Percentiles rank a stretch among this genome's conserved stretches.
These are phyloP conservation scores for Cystobasidiaceae sp. DNA, from an alignment of 1,284 basidiomycete genomes.

Conservation along the genomic window DNA sequence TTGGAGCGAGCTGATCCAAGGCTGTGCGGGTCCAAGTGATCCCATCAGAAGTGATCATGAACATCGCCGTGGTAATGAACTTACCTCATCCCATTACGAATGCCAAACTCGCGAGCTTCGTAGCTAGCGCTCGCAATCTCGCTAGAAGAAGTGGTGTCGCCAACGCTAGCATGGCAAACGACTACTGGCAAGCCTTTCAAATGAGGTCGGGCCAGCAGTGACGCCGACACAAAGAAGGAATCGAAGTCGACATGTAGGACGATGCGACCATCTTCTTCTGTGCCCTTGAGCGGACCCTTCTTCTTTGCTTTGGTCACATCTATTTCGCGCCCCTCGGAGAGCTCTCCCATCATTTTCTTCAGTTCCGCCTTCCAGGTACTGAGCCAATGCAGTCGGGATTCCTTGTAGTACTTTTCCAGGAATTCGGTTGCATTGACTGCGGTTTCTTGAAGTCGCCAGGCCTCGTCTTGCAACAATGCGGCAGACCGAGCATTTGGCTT, in stretches of 20 bases:
- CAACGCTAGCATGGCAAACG: conserved; percentile 81
- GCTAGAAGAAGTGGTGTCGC: conserved; percentile 59
- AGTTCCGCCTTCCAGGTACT: conserved; percentile 90
- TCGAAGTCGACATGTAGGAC: conserved; percentile 97
- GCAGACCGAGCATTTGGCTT: conserved; percentile 32
- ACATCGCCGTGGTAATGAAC: conserved; percentile 32
- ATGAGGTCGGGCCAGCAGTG: conserved; percentile 68
- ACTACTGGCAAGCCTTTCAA: conserved; percentile 80
- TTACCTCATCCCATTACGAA: conserved; percentile 90
- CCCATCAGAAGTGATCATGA: not conserved
- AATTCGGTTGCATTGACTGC: conserved; percentile 68
- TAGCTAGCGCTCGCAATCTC: conserved; percentile 95
- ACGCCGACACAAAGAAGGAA: conserved; percentile 93
- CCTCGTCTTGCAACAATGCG: conserved; percentile 61
- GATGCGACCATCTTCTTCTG: conserved; percentile 54
- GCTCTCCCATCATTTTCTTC: conserved; percentile 70
- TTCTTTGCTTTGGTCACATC: conserved; percentile 52
- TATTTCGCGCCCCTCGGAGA: conserved; percentile 55
- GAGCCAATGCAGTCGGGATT: conserved; percentile 85
- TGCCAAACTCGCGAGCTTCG: conserved; percentile 78
- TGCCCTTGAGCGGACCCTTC: conserved; percentile 48
- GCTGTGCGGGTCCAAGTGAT: too few species aligned
- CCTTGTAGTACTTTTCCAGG: conserved; percentile 82
- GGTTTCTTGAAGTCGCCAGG: conserved; percentile 82
- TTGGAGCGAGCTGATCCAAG: conserved; percentile 76